Percentiles rank a stretch among this genome's conserved stretches.
These are phyloP conservation scores for Paspalum notatum DNA, from an alignment of 176 grass and related monocot genomes.

Conservation along the genomic window DNA sequence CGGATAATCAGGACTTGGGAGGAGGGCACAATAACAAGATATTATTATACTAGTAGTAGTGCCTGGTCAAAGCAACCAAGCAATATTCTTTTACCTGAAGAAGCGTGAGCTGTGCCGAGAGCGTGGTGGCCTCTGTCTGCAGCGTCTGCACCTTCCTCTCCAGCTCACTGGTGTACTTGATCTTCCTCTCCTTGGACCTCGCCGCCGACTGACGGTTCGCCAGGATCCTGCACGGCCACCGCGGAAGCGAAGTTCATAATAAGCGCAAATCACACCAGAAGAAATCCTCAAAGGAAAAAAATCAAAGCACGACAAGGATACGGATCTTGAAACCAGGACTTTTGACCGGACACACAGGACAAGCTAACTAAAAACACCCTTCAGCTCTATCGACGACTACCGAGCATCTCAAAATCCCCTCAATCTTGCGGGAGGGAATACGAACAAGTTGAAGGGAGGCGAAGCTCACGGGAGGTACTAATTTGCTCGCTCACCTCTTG, in stretches of 20 bases:
- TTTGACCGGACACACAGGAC: not conserved
- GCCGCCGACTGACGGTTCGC: constrained; percentile 92
- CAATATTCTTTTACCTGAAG: constrained; percentile 66
- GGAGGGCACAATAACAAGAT: not conserved
- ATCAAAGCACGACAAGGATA: not conserved
- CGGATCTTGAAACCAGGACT: not conserved
- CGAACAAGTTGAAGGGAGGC: not conserved
- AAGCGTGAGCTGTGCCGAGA: constrained; percentile 93
- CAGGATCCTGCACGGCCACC: constrained; percentile 70
- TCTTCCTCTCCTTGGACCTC: constrained; percentile 96
- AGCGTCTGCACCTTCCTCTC: constrained; percentile 98
- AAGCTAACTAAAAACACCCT: not conserved
- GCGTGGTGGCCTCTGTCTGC: constrained; percentile 95
- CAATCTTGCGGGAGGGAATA: not conserved
- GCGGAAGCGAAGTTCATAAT: not conserved
- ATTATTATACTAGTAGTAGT: not conserved
- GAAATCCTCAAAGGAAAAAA: not conserved
- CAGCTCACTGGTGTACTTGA: constrained; percentile 85
- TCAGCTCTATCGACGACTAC: not conserved
- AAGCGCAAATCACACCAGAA: not conserved
- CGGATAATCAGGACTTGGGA: not conserved
- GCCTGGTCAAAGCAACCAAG: constrained; percentile 15
- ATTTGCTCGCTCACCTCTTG: constrained; percentile 58
- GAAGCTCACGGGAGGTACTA: not conserved
- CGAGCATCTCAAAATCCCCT: not conserved